Evolutionary conservation across 306 rosid genomes (phyloP).

Genomic region (Delonix regia): DNA sequence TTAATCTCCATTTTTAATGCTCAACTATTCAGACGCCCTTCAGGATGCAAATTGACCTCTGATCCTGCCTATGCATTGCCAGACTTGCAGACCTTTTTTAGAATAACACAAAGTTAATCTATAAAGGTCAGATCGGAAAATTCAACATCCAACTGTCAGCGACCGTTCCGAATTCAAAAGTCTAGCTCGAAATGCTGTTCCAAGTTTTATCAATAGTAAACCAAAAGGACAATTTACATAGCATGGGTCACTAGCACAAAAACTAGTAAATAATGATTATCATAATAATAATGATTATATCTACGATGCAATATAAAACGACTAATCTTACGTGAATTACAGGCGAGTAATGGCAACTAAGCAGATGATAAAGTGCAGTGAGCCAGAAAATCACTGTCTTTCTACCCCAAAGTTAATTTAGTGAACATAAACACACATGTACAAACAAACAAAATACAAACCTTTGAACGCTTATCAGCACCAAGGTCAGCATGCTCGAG

Average conservation of each 20-base stretch:
- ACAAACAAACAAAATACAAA: neutral
- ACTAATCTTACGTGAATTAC: neutral
- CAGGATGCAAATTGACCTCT: neutral
- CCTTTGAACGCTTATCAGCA: neutral
- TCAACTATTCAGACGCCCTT: neutral
- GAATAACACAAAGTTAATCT: neutral
- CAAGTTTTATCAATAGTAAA: neutral
- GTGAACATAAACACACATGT: neutral
- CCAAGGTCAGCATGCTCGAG: conserved; percentile 16
- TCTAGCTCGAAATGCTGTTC: neutral
- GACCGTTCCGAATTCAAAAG: too few relatives aligned
- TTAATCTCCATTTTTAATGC: neutral
- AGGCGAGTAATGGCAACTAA: neutral
- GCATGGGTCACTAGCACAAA: neutral
- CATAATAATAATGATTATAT: neutral
- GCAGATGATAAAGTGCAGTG: neutral
- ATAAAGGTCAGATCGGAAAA: too few relatives aligned
- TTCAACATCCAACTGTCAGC: too few relatives aligned
- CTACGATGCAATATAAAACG: neutral
- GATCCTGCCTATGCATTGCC: neutral
- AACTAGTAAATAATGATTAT: neutral
- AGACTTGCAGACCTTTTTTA: neutral
- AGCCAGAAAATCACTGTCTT: neutral
- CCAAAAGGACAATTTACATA: neutral
- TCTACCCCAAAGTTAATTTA: neutral